Evolutionary conservation across 2,329 filamentous ascomycete genomes (phyloP), one percentile per base, ranked within the genome.

Genomic region (Orbilia brochopaga): DNA sequence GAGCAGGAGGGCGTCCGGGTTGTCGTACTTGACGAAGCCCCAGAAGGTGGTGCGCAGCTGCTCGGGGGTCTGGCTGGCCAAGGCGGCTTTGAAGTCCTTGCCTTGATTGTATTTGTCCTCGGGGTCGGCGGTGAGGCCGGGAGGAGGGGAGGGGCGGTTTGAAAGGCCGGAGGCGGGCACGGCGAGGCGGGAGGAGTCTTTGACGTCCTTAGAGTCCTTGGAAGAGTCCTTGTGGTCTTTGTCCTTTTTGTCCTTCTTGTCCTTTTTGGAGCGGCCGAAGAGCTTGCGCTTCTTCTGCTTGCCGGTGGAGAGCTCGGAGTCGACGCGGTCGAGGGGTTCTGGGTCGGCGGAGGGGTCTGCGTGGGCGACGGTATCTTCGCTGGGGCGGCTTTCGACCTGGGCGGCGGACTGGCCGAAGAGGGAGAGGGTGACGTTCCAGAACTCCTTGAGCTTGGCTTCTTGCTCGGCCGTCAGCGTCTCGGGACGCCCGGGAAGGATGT

Each of bases 91-190:
- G 80, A 92, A 97, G 55, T 92, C 87, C 80, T 93, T 94, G 40
- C 86, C 90, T 80, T 94, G 90, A 52, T 92, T 92, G 79, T 95
- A 93, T 81, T 97, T 99, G 81, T 99, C 94, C 64, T 97, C 90
- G 2, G 83, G 81, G 11, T 87, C 85, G 23, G 81, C 79, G 61
- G 21, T 76, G 73, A 50, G 78, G 75, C 23, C 78, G 76, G 60
- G 79, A 76, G 55, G 78, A 75, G 59, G 78, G 77, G 35, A 79
- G 73, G 19, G 77, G 19, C 56, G 65, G 50, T 35, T 61, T n/a
- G 64, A 69, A 2, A 63, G 21, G 19, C 27, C 62, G 44, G 53
- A 46, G 24, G 51, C 27, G 0, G 65, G 65, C 13, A 55, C 42
- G n/a, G 58, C 21, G 11, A 69, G 58, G 48, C 59, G 54, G 27